Base-by-base conservation (phyloP, 352 stramenopile species). In the Phytophthora pisi region DNA sequence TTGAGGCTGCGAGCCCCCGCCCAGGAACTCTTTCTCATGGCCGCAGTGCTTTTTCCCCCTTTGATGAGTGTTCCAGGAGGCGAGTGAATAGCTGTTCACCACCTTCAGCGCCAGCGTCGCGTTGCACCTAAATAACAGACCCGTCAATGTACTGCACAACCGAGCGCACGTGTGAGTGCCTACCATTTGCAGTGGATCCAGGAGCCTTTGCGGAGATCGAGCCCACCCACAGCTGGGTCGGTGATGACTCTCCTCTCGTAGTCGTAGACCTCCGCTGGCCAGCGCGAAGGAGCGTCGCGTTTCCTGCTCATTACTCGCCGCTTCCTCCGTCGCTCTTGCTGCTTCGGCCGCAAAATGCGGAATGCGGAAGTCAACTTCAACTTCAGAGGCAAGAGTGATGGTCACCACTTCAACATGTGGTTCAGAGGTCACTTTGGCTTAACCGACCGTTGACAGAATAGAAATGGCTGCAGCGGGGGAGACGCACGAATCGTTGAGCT, bases 101-200 rank as follows among this genome's bases (percentile, higher is more conserved):
- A 20, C 42, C 74, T 79, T 42, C 40, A 46, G 40, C 5, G 40
- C 15, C 16, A 84, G 58, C n/a, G 75, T 84, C 26, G 56, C 51
- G 16, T 78, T 64, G 61, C 79, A 85, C 50, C 77, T 88, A 36
- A 13, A 3, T 15, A 23, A 10, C 16, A 20, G 15, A 46, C 13
- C 4, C 15, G 40, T 46, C 40, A 46, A 5, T 46, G 15, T 40
- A 16, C 34, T 40, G 10, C 34, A 15, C 34, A 11, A 42, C 2
- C 1, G 34, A 42, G 8, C 34, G 34, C 34, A 13, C 6, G 34
- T 15, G 11, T 40, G 34, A 11, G 23, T 13, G 1, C 30, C 2
- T 68, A 80, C 78, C 68, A 79, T 51, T 75, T 67, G 58, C 84
- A 92, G 34, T 73, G 76, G 28, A 92, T 74, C 81, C 84, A 92